These are phyloP conservation scores for Daldinia concentrica DNA, from an alignment of 495 filamentous ascomycete genomes.

Conservation along the genomic window DNA sequence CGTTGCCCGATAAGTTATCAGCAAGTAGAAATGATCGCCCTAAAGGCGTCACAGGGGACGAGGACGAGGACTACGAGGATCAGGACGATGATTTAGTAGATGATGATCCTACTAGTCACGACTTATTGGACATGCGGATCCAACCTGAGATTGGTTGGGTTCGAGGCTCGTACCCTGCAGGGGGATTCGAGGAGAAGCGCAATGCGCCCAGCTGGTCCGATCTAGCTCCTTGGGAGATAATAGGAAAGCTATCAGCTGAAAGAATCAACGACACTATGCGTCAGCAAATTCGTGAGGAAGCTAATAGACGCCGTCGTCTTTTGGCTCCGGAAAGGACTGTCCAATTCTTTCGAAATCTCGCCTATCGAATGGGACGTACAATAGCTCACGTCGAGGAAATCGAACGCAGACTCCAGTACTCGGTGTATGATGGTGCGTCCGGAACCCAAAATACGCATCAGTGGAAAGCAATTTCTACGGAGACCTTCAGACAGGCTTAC, in stretches of 20 bases:
- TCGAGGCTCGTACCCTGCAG: slow-evolving; percentile 1
- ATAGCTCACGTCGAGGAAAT: slow-evolving; percentile 36
- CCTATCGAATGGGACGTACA: slow-evolving; percentile 45
- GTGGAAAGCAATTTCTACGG: slow-evolving; percentile 39
- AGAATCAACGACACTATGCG: not conserved
- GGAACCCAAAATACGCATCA: not conserved
- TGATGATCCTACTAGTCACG: not conserved
- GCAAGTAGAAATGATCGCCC: not conserved
- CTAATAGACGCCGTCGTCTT: not conserved
- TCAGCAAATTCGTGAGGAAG: not conserved
- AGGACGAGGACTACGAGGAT: no score
- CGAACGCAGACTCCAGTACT: slow-evolving; percentile 30
- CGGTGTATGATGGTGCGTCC: not conserved
- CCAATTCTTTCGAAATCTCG: slow-evolving; percentile 46
- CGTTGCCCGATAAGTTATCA: not conserved
- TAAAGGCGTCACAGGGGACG: no score
- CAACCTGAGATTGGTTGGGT: not conserved
- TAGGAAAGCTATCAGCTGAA: not conserved
- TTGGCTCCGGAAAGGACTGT: slow-evolving; percentile 38
- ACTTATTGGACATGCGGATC: slow-evolving; percentile 1
- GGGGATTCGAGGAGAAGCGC: not conserved
- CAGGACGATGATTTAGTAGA: not conserved
- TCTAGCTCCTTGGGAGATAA: slow-evolving; percentile 2
- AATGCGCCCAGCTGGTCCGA: slow-evolving; percentile 30
- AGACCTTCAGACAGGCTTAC: slow-evolving; percentile 10